These are phyloP conservation scores for Aspergillus sp. DNA, from an alignment of 2,329 filamentous ascomycete species.

Conservation along the genomic window DNA sequence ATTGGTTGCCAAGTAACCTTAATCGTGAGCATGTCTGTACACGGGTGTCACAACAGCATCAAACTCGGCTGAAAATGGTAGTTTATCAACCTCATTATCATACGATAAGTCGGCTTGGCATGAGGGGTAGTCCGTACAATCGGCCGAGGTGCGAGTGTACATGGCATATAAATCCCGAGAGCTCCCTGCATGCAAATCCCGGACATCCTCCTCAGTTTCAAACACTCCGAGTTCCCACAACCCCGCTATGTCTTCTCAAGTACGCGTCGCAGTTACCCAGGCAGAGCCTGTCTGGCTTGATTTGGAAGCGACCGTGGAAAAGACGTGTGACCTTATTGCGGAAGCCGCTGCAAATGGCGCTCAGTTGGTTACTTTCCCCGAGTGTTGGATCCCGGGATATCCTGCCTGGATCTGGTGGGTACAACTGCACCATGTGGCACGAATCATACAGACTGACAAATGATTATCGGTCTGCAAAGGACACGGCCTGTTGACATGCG, in stretches of 20 bases:
- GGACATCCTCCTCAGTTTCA: background rate
- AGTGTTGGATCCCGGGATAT: slow-evolving; percentile 59
- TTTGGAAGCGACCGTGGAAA: slow-evolving; percentile 55
- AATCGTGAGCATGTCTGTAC: too few relatives aligned
- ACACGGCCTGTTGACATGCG: slow-evolving; percentile 33
- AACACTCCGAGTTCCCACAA: background rate
- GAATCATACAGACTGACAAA: background rate
- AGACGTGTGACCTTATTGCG: slow-evolving; percentile 59
- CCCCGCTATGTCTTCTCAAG: background rate
- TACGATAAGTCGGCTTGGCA: background rate
- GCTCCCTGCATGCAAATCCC: background rate
- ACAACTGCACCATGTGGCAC: background rate
- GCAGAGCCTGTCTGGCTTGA: slow-evolving; percentile 64
- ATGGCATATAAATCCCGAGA: background rate
- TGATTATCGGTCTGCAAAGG: slow-evolving; percentile 23
- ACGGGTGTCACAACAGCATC: too few relatives aligned
- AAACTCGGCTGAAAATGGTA: too few relatives aligned
- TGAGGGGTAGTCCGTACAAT: background rate
- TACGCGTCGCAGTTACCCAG: slow-evolving; percentile 39
- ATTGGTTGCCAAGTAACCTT: too few relatives aligned
- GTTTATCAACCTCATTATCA: too few relatives aligned
- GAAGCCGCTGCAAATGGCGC: slow-evolving; percentile 58
- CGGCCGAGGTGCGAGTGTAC: too few relatives aligned
- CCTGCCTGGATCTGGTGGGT: slow-evolving; percentile 51
- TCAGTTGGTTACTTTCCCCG: slow-evolving; percentile 58